phyloP scores from a whole-genome alignment of 352 stramenopile genomes.

The Phytophthora rubi region DNA sequence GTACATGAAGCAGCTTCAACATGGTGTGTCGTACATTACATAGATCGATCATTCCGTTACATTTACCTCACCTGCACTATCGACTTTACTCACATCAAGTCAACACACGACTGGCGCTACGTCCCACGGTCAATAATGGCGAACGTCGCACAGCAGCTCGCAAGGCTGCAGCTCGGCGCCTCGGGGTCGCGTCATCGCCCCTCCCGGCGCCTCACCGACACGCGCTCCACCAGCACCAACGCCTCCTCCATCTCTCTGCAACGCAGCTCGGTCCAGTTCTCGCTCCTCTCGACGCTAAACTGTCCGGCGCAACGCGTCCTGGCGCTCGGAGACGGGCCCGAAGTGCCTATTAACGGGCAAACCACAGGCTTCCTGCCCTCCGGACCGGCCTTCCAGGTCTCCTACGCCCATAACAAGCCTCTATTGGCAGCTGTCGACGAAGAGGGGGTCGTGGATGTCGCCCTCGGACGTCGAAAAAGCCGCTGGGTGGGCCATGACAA shows the following conservation, averaged over 20 bases:
- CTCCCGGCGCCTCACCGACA: slow-evolving; percentile 15
- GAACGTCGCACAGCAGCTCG: slow-evolving; percentile 44
- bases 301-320: slow-evolving; percentile 34
- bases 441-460: slow-evolving; percentile 56
- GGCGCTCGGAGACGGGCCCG: slow-evolving; percentile 14
- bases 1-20: background rate
- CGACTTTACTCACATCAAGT: slow-evolving; percentile 13
- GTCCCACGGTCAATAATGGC: slow-evolving; percentile 17
- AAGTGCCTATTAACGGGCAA: slow-evolving; percentile 22
- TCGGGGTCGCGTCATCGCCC: slow-evolving; percentile 27
- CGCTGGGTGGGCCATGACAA: slow-evolving; percentile 67
- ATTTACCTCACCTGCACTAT: slow-evolving; percentile 6
- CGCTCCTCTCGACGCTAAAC: slow-evolving; percentile 47
- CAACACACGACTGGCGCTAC: slow-evolving; percentile 2
- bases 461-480: slow-evolving; percentile 30
- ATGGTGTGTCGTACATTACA: background rate
- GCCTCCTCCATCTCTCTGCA: slow-evolving; percentile 22
- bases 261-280: slow-evolving; percentile 24
- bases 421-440: slow-evolving; percentile 63
- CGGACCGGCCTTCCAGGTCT: slow-evolving; percentile 60
- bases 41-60: slow-evolving; percentile 6
- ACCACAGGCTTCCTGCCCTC: slow-evolving; percentile 14
- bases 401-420: slow-evolving; percentile 39
- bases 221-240: slow-evolving; percentile 17
- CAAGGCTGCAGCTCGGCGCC: slow-evolving; percentile 48